Evolutionary conservation across 805 yeast species (phyloP).

Genomic region (Candida stauntonica): DNA sequence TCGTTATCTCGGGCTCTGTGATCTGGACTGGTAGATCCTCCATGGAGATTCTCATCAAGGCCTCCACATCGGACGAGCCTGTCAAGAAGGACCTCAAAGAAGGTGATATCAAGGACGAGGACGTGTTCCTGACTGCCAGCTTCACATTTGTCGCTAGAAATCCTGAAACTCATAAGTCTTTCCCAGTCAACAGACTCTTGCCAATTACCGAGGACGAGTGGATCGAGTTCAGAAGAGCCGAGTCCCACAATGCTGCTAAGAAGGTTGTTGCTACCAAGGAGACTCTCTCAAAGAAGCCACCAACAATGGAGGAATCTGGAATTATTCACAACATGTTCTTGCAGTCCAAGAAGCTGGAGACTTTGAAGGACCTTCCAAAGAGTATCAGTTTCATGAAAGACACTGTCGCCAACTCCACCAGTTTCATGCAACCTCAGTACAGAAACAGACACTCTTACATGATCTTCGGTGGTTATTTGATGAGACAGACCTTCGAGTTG

Average conservation of each 20-base stretch:
- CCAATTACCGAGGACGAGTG: conserved; percentile 76
- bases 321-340: conserved; percentile 78
- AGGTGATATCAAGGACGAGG: conserved; percentile 53
- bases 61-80: conserved; percentile 64
- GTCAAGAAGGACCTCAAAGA: conserved; percentile 52
- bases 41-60: conserved; percentile 91
- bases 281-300: conserved; percentile 59
- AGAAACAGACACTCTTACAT: conserved; percentile 91
- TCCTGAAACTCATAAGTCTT: conserved; percentile 86
- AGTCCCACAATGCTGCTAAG: conserved; percentile 82
- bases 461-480: conserved; percentile 92
- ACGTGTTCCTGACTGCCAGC: conserved; percentile 80
- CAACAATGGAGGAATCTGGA: conserved; percentile 68
- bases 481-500: conserved; percentile 89
- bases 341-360: conserved; percentile 38
- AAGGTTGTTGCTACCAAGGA: conserved; percentile 68
- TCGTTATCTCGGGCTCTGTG: conserved; percentile 84
- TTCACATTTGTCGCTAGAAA: conserved; percentile 95
- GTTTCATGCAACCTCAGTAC: conserved; percentile 95
- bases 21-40: conserved; percentile 94
- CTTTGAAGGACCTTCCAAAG: conserved; percentile 36
- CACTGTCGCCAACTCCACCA: conserved; percentile 66
- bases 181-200: conserved; percentile 75
- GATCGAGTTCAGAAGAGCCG: conserved; percentile 83
- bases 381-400: conserved; percentile 65